phyloP scores from a whole-genome alignment of 306 rosid genomes.

The Calophaca sinica region DNA sequence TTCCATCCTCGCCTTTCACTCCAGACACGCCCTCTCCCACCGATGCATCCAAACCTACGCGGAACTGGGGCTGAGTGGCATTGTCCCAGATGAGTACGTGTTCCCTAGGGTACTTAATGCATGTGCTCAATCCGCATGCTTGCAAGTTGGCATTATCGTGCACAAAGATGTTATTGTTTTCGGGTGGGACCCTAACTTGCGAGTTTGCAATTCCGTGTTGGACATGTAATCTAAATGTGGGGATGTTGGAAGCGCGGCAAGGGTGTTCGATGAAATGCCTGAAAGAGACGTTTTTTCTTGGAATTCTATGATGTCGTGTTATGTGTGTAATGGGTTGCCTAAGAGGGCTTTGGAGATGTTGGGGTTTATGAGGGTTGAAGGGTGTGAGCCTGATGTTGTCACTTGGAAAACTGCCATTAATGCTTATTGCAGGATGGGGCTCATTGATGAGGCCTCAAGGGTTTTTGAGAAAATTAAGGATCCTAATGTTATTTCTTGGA shows the following conservation, averaged over 20 bases:
- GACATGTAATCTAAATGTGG: constrained; percentile 60
- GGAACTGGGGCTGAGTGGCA: constrained; percentile 39
- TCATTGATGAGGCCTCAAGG: constrained; percentile 43
- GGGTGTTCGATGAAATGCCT: constrained; percentile 54
- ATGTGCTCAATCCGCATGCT: constrained; percentile 42
- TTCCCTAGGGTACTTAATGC: constrained; percentile 60
- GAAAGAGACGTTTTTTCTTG: constrained; percentile 54
- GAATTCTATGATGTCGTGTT: constrained; percentile 61
- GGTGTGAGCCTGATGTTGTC: constrained; percentile 55
- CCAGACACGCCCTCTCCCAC: constrained; percentile 38
- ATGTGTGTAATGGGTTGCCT: constrained; percentile 49
- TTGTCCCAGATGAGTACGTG: constrained; percentile 53
- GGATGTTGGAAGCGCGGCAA: constrained; percentile 37
- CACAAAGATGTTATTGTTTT: constrained; percentile 48
- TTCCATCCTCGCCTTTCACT: constrained; percentile 51
- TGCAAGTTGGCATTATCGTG: constrained; percentile 43
- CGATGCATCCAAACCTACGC: constrained; percentile 46
- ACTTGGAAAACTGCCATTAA: constrained; percentile 59
- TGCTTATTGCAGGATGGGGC: constrained; percentile 56
- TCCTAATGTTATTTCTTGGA: constrained; percentile 63
- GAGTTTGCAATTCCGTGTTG: constrained; percentile 50
- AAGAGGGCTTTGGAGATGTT: constrained; percentile 46
- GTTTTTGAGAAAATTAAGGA: constrained; percentile 50
- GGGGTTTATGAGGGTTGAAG: constrained; percentile 42
- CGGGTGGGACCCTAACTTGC: constrained; percentile 38